These are phyloP conservation scores for Buddleja alternifolia DNA, from an alignment of 257 asterid species.

Conservation along the genomic window DNA sequence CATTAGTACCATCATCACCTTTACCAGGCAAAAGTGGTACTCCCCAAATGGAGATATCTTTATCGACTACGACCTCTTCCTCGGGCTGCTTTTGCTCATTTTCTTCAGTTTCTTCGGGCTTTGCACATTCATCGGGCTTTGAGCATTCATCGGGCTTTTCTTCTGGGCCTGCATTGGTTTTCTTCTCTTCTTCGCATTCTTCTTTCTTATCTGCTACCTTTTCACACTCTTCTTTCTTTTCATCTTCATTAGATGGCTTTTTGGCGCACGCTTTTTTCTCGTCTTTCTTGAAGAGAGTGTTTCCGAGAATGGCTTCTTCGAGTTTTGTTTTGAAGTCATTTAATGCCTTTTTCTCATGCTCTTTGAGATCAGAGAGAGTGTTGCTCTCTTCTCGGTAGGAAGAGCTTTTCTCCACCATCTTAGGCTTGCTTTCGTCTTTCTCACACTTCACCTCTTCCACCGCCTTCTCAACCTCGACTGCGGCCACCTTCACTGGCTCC, in stretches of 20 bases:
- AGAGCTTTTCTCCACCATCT: conserved; percentile 58
- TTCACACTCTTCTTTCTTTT: conserved; percentile 28
- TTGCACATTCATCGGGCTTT: conserved; percentile 20
- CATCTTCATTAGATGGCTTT: conserved; percentile 11
- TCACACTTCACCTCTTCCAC: conserved; percentile 42
- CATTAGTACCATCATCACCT: conserved; percentile 59
- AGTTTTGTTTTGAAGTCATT: conserved; percentile 63
- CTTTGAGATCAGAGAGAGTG: conserved; percentile 65
- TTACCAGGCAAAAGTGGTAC: conserved; percentile 64
- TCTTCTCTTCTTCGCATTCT: conserved; percentile 29
- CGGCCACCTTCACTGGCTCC: conserved; percentile 37
- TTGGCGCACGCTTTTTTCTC: conserved; percentile 26
- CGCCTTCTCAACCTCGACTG: conserved; percentile 33
- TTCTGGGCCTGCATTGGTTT: neutral
- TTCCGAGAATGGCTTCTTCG: conserved; percentile 64
- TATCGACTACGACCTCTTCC: conserved; percentile 34
- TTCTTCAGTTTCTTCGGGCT: conserved; percentile 15
- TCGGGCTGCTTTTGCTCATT: conserved; percentile 11
- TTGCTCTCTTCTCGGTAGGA: conserved; percentile 87
- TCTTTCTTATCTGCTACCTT: conserved; percentile 28
- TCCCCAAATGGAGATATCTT: conserved; percentile 70
- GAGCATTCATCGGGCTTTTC: conserved; percentile 23
- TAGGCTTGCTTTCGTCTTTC: conserved; percentile 41
- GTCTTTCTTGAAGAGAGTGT: conserved; percentile 50
- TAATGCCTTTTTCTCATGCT: conserved; percentile 65